Base-by-base conservation (phyloP, 106 monocot species). In the Acorus calamus region DNA sequence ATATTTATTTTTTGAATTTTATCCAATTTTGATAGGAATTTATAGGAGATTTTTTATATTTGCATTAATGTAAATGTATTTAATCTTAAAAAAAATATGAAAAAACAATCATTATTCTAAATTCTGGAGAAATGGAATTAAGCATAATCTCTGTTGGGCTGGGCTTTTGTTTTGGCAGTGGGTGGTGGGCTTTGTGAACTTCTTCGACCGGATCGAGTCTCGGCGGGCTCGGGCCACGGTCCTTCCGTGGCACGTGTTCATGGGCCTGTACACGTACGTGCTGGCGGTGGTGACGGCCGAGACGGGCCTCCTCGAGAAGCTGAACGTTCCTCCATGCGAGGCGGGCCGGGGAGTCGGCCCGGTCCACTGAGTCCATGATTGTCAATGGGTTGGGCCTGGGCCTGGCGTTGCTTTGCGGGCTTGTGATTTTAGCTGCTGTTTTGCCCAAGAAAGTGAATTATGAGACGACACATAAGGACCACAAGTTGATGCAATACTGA, bases 221-320 rank as follows among this genome's bases (percentile, higher is more conserved):
- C 70, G 85, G 8, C 59, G 66, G 56, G 57, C 82, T 8, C 66
- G 79, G 11, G 53, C 66, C 3, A 2, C 10, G 0, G 44, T 77
- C 41, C 81, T 84, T 7, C 89, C 89, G 2, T 85, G 85, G 85
- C 85, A 83, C 49, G 60, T 80, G 1, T 85, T 81, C 65, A 0
- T 76, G 3, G 85, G 85, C 7, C 62, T 89, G 5, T 89, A 85
- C 70, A 82, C 85, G 0, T 85, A 82, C 52, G 69, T 62, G 8
- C 72, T 89, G 1, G 82, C 80, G 0, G 85, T 89, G 48, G 75
- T 73, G 8, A 78, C 85, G 2, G 89, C 85, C 1, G 89, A 85
- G 74, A 77, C 85, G 0, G 89, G 89, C 42, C 82, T 89, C 13
- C 59, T 77, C 4, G 89, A 89, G 85, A 89, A 89, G 77, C 70